Percentiles rank a stretch among this genome's conserved stretches.
Conservation (phyloP, 2,329 filamentous ascomycete genomes). For the Rhytidhysteron rufulum region DNA sequence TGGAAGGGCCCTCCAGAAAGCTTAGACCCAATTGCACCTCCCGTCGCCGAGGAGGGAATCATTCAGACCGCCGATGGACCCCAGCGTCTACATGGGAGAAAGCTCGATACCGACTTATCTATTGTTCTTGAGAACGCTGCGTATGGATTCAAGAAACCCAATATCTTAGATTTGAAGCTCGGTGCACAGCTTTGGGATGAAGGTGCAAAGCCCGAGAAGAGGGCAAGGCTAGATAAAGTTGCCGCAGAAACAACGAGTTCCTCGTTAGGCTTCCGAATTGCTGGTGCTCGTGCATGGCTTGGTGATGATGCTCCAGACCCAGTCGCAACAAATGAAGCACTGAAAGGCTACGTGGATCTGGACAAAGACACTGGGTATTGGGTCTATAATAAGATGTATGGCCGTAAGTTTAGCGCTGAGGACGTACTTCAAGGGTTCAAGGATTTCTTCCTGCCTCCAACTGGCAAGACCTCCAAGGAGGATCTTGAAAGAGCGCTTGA, state of each 20-base stretch:
- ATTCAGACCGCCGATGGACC: conserved; percentile 20
- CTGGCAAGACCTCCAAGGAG: conserved; percentile 10
- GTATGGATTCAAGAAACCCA: conserved; percentile 75
- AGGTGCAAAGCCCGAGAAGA: conserved; percentile 55
- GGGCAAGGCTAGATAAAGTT: conserved; percentile 57
- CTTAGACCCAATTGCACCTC: conserved; percentile 5
- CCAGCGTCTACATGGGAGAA: conserved; percentile 53
- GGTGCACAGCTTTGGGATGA: conserved; percentile 85
- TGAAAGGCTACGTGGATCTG: conserved; percentile 30
- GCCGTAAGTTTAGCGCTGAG: conserved; percentile 52
- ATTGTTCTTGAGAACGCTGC: conserved; percentile 85
- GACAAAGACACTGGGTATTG: conserved; percentile 52
- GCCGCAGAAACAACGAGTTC: conserved; percentile 57
- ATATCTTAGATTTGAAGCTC: conserved; percentile 91
- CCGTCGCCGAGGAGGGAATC: conserved; percentile 8
- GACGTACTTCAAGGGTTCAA: conserved; percentile 57
- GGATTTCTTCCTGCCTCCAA: conserved; percentile 50
- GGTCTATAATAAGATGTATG: conserved; percentile 64
- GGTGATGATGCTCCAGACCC: conserved; percentile 17
- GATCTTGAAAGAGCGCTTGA: conserved; percentile 43
- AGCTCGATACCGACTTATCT: conserved; percentile 70
- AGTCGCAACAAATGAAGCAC: conserved; percentile 12
- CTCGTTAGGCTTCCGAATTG: conserved; percentile 60
- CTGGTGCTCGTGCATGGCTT: conserved; percentile 60
- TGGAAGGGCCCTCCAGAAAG: neutral